Base-by-base conservation (phyloP, 2,329 filamentous ascomycete species). In the Neofusicoccum sp. region DNA sequence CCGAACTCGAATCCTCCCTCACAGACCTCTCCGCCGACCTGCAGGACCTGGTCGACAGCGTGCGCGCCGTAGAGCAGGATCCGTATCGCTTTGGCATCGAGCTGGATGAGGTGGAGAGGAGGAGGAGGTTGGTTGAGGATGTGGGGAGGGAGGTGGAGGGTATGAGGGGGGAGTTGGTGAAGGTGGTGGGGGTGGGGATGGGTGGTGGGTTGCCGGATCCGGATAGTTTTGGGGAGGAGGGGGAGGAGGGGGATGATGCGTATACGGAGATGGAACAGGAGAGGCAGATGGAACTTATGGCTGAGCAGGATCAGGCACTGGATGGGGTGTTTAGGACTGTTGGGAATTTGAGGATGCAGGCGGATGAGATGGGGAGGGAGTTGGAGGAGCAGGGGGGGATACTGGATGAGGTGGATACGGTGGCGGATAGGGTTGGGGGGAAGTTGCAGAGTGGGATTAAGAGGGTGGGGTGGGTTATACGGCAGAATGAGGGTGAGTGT, bases 311-410 rank as follows among this genome's bases (percentile, higher is more conserved):
- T 73, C 83, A 93, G 77, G 89, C 95, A 68, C 82, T 99, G 1
- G 93, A 98, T 72, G 90, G 90, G 14, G 93, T 99, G 48, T 96
- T 96, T 72, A 86, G 88, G 66, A 98, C 93, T 1, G 95, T 99
- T 26, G 93, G 93, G 2, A 97, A 92, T 72, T 77, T 99, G 71
- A 82, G 93, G 60, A 83, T 89, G 71, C 95, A 98, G 81, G 96
- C 95, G 1, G 88, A 96, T 75, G 90, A 92, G 68, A 99, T 99
- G 93, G 93, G 95, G 1, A 82, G 93, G 61, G 95, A 99, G 79
- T 81, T 99, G 47, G 96, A 97, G 76, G 95, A 99, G 78, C 95
- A 99, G 81, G 84, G 84, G 24, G 90, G 92, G 74, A 89, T 98
- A 84, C 81, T 99, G 61, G 88, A 95, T 64, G 87, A 90, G 57